These are phyloP conservation scores for Toxicodendron radicans DNA, from an alignment of 345 rosid genomes.

Conservation along the genomic window DNA sequence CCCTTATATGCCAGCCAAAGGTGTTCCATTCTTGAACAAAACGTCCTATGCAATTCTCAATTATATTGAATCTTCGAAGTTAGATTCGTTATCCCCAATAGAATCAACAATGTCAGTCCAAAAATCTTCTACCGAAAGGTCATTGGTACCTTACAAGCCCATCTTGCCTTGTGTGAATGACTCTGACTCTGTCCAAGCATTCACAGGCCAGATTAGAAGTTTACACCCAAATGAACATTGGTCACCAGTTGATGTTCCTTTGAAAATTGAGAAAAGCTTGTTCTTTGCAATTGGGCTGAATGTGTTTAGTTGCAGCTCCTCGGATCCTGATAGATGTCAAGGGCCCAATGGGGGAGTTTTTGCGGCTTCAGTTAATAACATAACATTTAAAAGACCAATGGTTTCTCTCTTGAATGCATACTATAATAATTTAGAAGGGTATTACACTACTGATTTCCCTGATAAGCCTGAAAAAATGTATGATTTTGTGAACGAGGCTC, in stretches of 20 bases:
- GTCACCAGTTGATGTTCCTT: slow-evolving; percentile 4
- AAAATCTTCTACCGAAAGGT: not conserved
- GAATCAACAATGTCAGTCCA: not conserved
- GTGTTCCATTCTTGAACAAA: slow-evolving; percentile 13
- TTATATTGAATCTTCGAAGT: not conserved
- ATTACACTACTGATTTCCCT: slow-evolving; percentile 20
- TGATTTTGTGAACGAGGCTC: slow-evolving; percentile 10
- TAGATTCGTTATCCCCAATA: not conserved
- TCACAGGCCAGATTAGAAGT: slow-evolving; percentile 1
- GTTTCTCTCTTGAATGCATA: slow-evolving; percentile 5
- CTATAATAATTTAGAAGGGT: slow-evolving; percentile 8
- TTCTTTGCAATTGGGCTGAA: slow-evolving; percentile 16
- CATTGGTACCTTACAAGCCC: not conserved
- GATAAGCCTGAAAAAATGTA: slow-evolving; percentile 8
- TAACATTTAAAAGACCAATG: not conserved
- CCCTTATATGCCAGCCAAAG: slow-evolving; percentile 1
- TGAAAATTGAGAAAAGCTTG: slow-evolving; percentile 13
- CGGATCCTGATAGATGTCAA: slow-evolving; percentile 9
- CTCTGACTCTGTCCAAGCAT: slow-evolving; percentile 9
- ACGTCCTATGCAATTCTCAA: slow-evolving; percentile 2
- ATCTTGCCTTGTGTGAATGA: not conserved
- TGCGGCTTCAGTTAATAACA: slow-evolving; percentile 9
- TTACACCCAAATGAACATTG: slow-evolving; percentile 4
- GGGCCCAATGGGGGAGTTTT: slow-evolving; percentile 7
- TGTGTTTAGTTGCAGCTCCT: slow-evolving; percentile 1